Evolutionary conservation across 306 rosid genomes (phyloP).

Genomic region (Calophaca sinica): DNA sequence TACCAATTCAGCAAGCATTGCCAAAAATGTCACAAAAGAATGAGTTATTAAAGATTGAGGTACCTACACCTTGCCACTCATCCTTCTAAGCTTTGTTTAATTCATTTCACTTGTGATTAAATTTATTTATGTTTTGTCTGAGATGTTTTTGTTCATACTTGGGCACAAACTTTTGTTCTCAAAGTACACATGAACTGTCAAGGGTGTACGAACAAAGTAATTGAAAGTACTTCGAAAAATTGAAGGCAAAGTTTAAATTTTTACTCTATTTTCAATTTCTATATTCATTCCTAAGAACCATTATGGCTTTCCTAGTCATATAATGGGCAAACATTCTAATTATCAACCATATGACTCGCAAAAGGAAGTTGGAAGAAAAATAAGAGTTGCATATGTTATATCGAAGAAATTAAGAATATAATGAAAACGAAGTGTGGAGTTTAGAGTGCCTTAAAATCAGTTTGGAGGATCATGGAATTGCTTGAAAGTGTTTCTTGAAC

Average conservation of each 20-base stretch:
- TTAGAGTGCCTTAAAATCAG: no score
- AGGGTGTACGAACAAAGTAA: constrained; percentile 62
- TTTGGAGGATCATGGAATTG: no score
- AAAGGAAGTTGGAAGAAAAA: no score
- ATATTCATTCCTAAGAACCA: no score
- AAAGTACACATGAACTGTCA: constrained; percentile 66
- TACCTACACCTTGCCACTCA: background rate
- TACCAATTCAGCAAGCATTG: no score
- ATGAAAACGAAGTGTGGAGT: no score
- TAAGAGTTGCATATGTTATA: background rate
- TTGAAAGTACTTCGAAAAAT: constrained; percentile 56
- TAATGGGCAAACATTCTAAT: no score
- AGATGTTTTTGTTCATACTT: constrained; percentile 18
- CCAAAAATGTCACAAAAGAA: constrained; percentile 53
- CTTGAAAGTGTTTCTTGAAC: no score
- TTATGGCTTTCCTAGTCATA: no score
- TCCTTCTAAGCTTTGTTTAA: no score
- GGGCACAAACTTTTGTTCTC: constrained; percentile 54
- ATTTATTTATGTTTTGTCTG: background rate
- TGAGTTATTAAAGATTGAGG: constrained; percentile 52
- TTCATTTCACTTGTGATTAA: constrained; percentile 3
- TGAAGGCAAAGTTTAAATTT: constrained; percentile 49
- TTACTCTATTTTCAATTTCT: background rate
- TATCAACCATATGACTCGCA: no score
- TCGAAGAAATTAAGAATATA: background rate